Percentiles rank a stretch among this genome's conserved stretches.
Evolutionary conservation across 75 land plant genomes (phyloP).

Genomic region (Cunninghamia lanceolata): DNA sequence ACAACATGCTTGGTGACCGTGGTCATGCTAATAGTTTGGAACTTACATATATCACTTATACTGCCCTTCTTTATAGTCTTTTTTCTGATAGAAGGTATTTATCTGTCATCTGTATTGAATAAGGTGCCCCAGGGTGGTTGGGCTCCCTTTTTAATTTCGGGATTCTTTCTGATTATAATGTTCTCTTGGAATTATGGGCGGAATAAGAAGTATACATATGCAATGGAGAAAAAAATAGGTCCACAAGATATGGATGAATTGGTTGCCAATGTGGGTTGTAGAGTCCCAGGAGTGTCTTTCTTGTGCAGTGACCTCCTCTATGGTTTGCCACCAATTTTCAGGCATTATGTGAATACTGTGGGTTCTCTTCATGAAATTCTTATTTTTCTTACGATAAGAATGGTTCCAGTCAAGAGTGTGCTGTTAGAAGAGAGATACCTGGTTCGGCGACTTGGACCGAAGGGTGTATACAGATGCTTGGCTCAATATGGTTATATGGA

Average conservation of each 20-base stretch:
- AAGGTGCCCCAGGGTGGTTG: constrained; percentile 53
- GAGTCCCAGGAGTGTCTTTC: constrained; percentile 49
- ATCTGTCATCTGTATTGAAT: constrained; percentile 39
- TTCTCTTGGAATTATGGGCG: constrained; percentile 49
- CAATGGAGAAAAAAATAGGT: constrained; percentile 23
- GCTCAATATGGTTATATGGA: constrained; percentile 63
- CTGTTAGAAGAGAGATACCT: too few species aligned
- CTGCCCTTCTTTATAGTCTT: constrained; percentile 31
- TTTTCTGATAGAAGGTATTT: constrained; percentile 32
- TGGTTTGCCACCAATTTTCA: constrained; percentile 51
- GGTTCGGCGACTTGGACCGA: too few species aligned
- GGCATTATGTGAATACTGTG: constrained; percentile 37
- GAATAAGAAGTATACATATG: constrained; percentile 27
- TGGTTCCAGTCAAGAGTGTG: too few species aligned
- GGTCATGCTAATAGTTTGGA: constrained; percentile 52
- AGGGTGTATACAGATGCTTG: constrained; percentile 41
- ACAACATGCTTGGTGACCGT: constrained; percentile 47
- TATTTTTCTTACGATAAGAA: constrained; percentile 40
- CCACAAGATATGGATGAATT: constrained; percentile 12
- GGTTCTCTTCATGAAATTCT: constrained; percentile 33
- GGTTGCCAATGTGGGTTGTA: constrained; percentile 3
- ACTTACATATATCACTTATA: constrained; percentile 16
- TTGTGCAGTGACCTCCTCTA: constrained; percentile 46
- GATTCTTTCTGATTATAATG: constrained; percentile 33
- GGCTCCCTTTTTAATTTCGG: constrained; percentile 50